Evolutionary conservation across 1,139 yeast species (phyloP).

Genomic region (Pichia sp.): DNA sequence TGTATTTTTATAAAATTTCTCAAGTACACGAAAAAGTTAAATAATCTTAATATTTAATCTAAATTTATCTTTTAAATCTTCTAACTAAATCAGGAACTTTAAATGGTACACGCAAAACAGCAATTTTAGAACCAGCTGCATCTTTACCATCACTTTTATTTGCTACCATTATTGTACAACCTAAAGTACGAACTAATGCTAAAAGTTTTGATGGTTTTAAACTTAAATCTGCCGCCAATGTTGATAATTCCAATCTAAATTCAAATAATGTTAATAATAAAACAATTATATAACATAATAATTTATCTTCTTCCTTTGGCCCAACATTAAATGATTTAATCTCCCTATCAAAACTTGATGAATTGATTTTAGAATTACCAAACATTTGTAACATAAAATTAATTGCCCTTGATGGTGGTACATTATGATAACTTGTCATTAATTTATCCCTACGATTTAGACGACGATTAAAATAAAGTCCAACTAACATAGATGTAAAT

Average conservation of each 20-base stretch:
- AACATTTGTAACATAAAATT: slow-evolving; percentile 44
- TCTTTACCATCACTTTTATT: slow-evolving; percentile 81
- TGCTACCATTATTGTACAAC: slow-evolving; percentile 71
- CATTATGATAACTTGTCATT: slow-evolving; percentile 55
- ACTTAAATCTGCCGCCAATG: slow-evolving; percentile 79
- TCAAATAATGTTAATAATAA: slow-evolving; percentile 70
- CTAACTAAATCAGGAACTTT: slow-evolving; percentile 78
- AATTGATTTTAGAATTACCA: slow-evolving; percentile 45
- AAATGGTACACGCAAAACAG: slow-evolving; percentile 81
- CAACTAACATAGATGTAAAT: slow-evolving; percentile 73
- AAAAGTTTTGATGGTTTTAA: slow-evolving; percentile 71
- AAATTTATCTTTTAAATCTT: slow-evolving; percentile 31
- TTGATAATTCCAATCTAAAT: slow-evolving; percentile 69
- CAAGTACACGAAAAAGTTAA: neutral
- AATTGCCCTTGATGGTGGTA: slow-evolving; percentile 71
- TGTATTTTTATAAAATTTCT: too few species aligned
- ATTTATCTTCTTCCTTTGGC: slow-evolving; percentile 81
- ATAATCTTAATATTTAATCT: neutral
- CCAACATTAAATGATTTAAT: slow-evolving; percentile 72
- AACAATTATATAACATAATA: slow-evolving; percentile 72
- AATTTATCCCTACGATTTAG: slow-evolving; percentile 55
- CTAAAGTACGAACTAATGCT: slow-evolving; percentile 70
- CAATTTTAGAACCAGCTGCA: slow-evolving; percentile 67
- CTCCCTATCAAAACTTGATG: slow-evolving; percentile 52
- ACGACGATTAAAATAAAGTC: slow-evolving; percentile 71